These are phyloP conservation scores for Fusarium nematophilum DNA, from an alignment of 2,329 filamentous ascomycete species.

Conservation along the genomic window DNA sequence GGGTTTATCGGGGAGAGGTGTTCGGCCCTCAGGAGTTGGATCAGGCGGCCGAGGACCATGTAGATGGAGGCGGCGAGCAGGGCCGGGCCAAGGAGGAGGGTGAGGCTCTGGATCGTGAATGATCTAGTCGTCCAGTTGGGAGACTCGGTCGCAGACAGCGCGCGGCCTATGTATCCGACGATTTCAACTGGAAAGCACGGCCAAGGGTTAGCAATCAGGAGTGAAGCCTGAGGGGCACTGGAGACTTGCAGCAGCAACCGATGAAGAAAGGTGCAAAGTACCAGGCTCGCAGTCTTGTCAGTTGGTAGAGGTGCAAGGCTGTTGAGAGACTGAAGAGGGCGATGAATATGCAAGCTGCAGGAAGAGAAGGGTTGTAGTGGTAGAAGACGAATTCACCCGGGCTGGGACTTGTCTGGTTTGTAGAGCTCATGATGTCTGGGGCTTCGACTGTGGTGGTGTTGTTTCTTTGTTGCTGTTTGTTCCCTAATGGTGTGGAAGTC, in stretches of 20 bases:
- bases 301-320: constrained; percentile 49
- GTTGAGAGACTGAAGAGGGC: constrained; percentile 51
- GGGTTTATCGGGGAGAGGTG: neutral
- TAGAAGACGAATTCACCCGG: constrained; percentile 44
- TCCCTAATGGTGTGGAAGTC: too few species aligned
- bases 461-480: too few species aligned
- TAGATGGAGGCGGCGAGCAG: constrained; percentile 57
- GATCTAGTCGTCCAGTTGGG: constrained; percentile 46
- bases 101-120: constrained; percentile 51
- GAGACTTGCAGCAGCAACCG: constrained; percentile 56
- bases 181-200: constrained; percentile 24
- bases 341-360: constrained; percentile 54
- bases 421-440: neutral
- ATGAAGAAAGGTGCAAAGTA: constrained; percentile 61
- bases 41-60: constrained; percentile 34
- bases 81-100: constrained; percentile 50
- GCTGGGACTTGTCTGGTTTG: too few species aligned
- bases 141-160: constrained; percentile 53
- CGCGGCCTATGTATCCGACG: constrained; percentile 56
- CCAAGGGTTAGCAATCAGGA: neutral
- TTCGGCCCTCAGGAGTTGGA: neutral
- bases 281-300: constrained; percentile 55
- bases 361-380: constrained; percentile 57
- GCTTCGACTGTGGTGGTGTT: too few species aligned
- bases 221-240: neutral